A percentile compares a stretch with the other conserved stretches of the same genome.
These are phyloP conservation scores for Lecanicillium sp. DNA, from an alignment of 2,329 filamentous ascomycete species.

Conservation along the genomic window DNA sequence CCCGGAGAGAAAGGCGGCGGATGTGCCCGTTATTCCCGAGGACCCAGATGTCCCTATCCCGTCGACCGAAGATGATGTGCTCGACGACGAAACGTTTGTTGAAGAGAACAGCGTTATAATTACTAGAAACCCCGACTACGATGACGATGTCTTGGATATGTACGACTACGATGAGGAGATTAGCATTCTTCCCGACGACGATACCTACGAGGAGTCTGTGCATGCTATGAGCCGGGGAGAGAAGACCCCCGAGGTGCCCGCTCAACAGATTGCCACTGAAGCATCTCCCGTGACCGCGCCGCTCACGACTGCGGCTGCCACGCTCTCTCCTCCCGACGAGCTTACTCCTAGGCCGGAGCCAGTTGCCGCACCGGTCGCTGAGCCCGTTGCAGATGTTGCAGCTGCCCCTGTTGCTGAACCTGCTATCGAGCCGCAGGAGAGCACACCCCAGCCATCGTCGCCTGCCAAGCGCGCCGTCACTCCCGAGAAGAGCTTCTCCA, in stretches of 20 bases:
- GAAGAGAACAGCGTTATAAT: slow-evolving; percentile 59
- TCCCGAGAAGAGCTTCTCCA: slow-evolving; percentile 46
- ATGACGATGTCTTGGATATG: slow-evolving; percentile 61
- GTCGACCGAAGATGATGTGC: slow-evolving; percentile 67
- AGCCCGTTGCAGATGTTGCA: too few species aligned
- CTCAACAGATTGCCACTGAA: slow-evolving; percentile 37
- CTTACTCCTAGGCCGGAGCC: too few species aligned
- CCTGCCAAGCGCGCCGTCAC: slow-evolving; percentile 37
- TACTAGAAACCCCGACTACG: slow-evolving; percentile 58
- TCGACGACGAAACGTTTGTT: slow-evolving; percentile 48
- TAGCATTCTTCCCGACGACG: slow-evolving; percentile 59
- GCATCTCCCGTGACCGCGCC: neutral
- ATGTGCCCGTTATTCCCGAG: slow-evolving; percentile 48
- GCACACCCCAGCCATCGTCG: slow-evolving; percentile 15
- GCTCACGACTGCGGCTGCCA: too few species aligned
- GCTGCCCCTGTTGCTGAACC: neutral
- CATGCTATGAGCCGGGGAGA: neutral
- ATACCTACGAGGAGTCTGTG: slow-evolving; percentile 19
- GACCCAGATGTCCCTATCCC: slow-evolving; percentile 90
- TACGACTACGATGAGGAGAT: slow-evolving; percentile 40
- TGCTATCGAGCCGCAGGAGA: neutral
- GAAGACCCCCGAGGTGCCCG: slow-evolving; percentile 18
- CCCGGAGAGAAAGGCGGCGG: slow-evolving; percentile 37
- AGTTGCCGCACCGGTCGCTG: neutral
- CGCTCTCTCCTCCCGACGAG: too few species aligned